phyloP scores from a whole-genome alignment of 192 early-diverging fungal species.

The Cetraspora pellucida region DNA sequence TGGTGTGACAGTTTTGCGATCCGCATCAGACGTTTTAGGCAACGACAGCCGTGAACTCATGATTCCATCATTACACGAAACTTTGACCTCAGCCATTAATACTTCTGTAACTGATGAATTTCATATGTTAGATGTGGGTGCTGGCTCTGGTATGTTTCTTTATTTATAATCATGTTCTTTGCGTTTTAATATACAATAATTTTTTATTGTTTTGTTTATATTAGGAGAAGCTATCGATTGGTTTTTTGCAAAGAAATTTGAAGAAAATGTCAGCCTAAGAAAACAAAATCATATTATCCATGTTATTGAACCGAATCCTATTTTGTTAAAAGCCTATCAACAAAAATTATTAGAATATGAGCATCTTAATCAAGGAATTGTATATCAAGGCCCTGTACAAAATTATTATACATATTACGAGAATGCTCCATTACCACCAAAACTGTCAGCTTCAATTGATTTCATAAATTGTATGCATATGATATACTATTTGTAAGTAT shows the following conservation, averaged over 20 bases:
- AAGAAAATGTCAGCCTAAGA: not conserved
- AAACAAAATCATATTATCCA: not conserved
- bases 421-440: not conserved
- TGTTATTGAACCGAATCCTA: not conserved
- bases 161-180: no score
- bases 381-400: slow-evolving; percentile 1
- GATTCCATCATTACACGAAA: not conserved
- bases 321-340: slow-evolving; percentile 13
- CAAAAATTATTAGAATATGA: slow-evolving; percentile 10
- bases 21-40: not conserved
- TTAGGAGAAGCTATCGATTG: slow-evolving; percentile 3
- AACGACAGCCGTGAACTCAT: not conserved
- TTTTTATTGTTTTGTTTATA: no score
- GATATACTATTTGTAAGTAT: slow-evolving; percentile 12
- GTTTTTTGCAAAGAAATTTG: slow-evolving; percentile 4
- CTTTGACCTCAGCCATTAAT: not conserved
- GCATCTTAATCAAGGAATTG: slow-evolving; percentile 7
- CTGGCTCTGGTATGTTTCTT: not conserved
- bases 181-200: no score
- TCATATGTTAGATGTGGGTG: slow-evolving; percentile 15
- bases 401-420: not conserved
- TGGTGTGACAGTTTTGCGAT: not conserved
- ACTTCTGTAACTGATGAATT: not conserved
- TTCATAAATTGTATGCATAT: slow-evolving; percentile 8
- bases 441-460: not conserved